Percentiles rank a stretch among this genome's conserved stretches.
Conservation (phyloP, 139 green algal species). For the Tetraselmis striata region DNA sequence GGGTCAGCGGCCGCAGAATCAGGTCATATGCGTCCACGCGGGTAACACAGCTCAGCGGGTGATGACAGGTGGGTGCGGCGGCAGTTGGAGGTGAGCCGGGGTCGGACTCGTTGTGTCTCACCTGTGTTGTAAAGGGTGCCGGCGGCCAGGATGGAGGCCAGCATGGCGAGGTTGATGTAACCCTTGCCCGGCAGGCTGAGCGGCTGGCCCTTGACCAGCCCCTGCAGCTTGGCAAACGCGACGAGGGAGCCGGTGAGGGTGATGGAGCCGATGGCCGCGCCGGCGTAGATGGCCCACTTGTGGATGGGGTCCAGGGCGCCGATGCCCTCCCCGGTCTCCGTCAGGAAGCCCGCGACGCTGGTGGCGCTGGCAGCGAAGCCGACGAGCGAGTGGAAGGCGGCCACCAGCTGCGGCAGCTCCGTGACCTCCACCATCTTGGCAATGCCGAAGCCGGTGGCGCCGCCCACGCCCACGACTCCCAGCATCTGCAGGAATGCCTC, state of each 20-base stretch:
- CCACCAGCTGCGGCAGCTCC: constrained; percentile 63
- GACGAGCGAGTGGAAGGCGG: constrained; percentile 85
- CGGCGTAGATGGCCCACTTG: constrained; percentile 65
- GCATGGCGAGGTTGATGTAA: constrained; percentile 54
- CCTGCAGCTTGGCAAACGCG: constrained; percentile 87
- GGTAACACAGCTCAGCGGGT: not conserved
- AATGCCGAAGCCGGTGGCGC: constrained; percentile 21
- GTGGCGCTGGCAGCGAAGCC: constrained; percentile 16
- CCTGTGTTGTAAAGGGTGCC: constrained; percentile 43
- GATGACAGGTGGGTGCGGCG: constrained; percentile 25
- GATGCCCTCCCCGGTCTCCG: not conserved
- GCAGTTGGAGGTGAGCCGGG: no score
- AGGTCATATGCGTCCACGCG: no score
- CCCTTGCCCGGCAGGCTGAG: constrained; percentile 76
- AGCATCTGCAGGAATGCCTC: constrained; percentile 10
- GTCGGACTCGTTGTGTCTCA: no score
- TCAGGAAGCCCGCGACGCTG: not conserved
- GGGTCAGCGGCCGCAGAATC: no score
- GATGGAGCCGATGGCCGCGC: constrained; percentile 75
- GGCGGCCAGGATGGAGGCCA: constrained; percentile 37
- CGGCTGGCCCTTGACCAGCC: constrained; percentile 52
- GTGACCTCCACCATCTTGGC: constrained; percentile 38
- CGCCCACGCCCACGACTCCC: constrained; percentile 14
- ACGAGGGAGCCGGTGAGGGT: constrained; percentile 78
- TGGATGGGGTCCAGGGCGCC: constrained; percentile 44